phyloP scores from a whole-genome alignment of 176 grass and related monocot genomes.

The Calamus simplicifolius region DNA sequence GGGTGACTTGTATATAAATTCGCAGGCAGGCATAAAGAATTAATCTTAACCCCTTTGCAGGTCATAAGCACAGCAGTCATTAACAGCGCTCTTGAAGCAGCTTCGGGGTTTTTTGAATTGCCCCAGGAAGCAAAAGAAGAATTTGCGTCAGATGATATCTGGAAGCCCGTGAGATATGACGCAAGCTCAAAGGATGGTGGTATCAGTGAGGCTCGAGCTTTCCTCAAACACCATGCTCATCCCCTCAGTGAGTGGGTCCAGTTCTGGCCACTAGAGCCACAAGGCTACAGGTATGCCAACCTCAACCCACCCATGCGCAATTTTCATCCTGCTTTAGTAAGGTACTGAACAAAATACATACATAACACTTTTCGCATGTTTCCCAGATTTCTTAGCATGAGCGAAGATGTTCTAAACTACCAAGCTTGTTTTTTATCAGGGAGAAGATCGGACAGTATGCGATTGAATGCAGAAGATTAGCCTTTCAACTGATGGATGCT shows the following conservation, averaged over 20 bases:
- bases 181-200: conserved; percentile 29
- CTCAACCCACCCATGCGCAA: too few relatives aligned
- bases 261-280: conserved; percentile 47
- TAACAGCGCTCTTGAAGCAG: conserved; percentile 35
- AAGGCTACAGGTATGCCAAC: conserved; percentile 41
- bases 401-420: not conserved
- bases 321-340: too few relatives aligned
- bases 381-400: too few relatives aligned
- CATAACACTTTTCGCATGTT: too few relatives aligned
- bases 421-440: conserved; percentile 26
- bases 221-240: conserved; percentile 72
- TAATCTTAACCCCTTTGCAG: conserved; percentile 17
- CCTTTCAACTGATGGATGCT: conserved; percentile 35
- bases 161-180: conserved; percentile 52
- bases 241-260: conserved; percentile 48
- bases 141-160: conserved; percentile 42
- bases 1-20: not conserved
- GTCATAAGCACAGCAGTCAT: conserved; percentile 47
- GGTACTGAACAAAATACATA: too few relatives aligned
- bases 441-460: conserved; percentile 53
- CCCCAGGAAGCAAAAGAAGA: conserved; percentile 31
- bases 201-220: conserved; percentile 30
- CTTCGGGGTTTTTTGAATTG: conserved; percentile 54
- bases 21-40: not conserved
- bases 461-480: conserved; percentile 29